A percentile compares a stretch with the other conserved stretches of the same genome.
These are phyloP conservation scores for Aquilaria yunnanensis DNA, from an alignment of 345 rosid species.

Conservation along the genomic window DNA sequence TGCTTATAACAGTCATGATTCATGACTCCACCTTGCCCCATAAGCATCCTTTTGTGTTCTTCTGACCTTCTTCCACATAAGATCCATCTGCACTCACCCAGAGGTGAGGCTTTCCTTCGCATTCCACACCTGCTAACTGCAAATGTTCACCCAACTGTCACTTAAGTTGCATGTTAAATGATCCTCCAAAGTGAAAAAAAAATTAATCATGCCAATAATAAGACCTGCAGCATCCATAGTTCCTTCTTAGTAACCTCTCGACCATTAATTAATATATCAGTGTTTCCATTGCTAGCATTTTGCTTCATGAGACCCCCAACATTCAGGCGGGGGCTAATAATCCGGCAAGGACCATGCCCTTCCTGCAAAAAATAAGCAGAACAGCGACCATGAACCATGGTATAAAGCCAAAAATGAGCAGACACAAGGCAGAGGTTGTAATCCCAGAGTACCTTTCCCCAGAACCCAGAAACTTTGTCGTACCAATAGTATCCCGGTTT, in stretches of 20 bases:
- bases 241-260: constrained; percentile 69
- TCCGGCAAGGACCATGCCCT: constrained; percentile 74
- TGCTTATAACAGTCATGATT: neutral
- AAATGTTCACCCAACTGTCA: constrained; percentile 17
- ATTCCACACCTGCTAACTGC: constrained; percentile 57
- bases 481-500: constrained; percentile 86
- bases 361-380: constrained; percentile 36
- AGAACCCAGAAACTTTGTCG: constrained; percentile 69
- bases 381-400: constrained; percentile 11
- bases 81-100: constrained; percentile 66
- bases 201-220: constrained; percentile 7
- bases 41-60: constrained; percentile 31
- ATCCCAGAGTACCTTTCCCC: constrained; percentile 74
- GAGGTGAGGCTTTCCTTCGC: constrained; percentile 62
- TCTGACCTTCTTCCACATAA: constrained; percentile 80
- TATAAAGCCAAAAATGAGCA: constrained; percentile 1
- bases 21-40: constrained; percentile 55
- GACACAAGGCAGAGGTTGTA: neutral
- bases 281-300: constrained; percentile 76
- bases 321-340: constrained; percentile 45
- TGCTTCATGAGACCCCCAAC: constrained; percentile 41
- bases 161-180: constrained; percentile 1
- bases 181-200: constrained; percentile 4
- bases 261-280: constrained; percentile 43
- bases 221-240: constrained; percentile 64